Percentiles rank a stretch among this genome's conserved stretches.
phyloP scores from a whole-genome alignment of 495 filamentous ascomycete species.

The Mytilinidion resinicola region DNA sequence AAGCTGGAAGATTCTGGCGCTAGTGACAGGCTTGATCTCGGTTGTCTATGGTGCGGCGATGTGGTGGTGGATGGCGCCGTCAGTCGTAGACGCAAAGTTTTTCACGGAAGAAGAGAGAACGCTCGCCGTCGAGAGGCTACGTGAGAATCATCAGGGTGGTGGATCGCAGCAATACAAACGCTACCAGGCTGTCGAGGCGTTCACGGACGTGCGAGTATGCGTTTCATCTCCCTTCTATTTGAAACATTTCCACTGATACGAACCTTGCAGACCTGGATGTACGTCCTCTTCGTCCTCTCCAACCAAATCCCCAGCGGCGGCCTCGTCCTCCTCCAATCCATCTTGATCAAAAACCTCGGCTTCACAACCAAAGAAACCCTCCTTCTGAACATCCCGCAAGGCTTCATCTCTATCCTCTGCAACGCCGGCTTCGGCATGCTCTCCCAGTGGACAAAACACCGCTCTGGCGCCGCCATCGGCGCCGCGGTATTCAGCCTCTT shows the following conservation, averaged over 20 bases:
- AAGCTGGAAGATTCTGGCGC: conserved; percentile 2
- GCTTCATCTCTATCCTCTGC: conserved; percentile 30
- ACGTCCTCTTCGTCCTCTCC: conserved; percentile 1
- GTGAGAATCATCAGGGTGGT: conserved; percentile 4
- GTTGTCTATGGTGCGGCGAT: neutral
- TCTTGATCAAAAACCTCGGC: conserved; percentile 5
- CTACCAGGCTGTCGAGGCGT: conserved; percentile 4
- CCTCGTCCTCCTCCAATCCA: conserved; percentile 4
- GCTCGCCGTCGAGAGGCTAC: conserved; percentile 1
- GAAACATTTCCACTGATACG: too few relatives aligned
- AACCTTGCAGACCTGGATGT: neutral
- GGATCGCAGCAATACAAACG: conserved; percentile 3
- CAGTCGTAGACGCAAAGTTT: neutral
- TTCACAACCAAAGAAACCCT: neutral
- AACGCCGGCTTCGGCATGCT: conserved; percentile 36
- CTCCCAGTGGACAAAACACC: conserved; percentile 35
- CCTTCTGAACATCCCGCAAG: conserved; percentile 1
- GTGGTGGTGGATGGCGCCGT: conserved; percentile 1
- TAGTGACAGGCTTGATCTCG: neutral
- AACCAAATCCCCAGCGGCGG: neutral
- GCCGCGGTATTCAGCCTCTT: conserved; percentile 10
- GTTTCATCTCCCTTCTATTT: too few relatives aligned
- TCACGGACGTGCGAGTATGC: neutral
- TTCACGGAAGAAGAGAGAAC: conserved; percentile 4
- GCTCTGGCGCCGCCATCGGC: conserved; percentile 35